phyloP scores from a whole-genome alignment of 1,284 basidiomycete genomes.

The Tremellales sp. region DNA sequence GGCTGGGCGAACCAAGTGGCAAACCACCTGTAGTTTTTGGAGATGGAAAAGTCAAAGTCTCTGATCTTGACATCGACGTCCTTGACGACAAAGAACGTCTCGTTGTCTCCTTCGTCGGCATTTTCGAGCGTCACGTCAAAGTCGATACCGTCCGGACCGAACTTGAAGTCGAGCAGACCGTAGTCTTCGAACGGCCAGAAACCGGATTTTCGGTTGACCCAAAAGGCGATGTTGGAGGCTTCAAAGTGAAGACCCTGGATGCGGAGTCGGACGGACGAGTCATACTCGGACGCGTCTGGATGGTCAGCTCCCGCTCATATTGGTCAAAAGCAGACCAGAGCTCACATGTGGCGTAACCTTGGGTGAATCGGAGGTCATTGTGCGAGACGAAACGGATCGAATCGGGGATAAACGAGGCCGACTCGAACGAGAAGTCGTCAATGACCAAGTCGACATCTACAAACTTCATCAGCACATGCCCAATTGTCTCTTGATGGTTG shows the following conservation, averaged over 20 bases:
- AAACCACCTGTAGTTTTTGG: slow-evolving; percentile 40
- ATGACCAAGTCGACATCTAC: slow-evolving; percentile 48
- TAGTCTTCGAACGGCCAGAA: slow-evolving; percentile 49
- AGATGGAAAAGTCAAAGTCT: slow-evolving; percentile 43
- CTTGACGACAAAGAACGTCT: slow-evolving; percentile 53
- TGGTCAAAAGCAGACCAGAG: background rate
- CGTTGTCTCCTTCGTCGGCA: slow-evolving; percentile 48
- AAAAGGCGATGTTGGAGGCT: slow-evolving; percentile 51
- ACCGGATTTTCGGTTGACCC: slow-evolving; percentile 47
- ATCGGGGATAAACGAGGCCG: slow-evolving; percentile 51
- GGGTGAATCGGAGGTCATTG: slow-evolving; percentile 50
- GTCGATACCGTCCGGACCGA: slow-evolving; percentile 48
- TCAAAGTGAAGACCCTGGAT: slow-evolving; percentile 50
- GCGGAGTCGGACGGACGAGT: slow-evolving; percentile 45
- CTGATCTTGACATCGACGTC: slow-evolving; percentile 49
- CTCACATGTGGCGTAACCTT: slow-evolving; percentile 48
- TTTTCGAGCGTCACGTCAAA: slow-evolving; percentile 52
- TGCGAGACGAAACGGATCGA: slow-evolving; percentile 48
- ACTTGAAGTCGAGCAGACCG: slow-evolving; percentile 50
- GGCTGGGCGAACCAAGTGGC: slow-evolving; percentile 43
- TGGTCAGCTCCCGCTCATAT: background rate
- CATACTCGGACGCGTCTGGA: slow-evolving; percentile 46
- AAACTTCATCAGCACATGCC: slow-evolving; percentile 11
- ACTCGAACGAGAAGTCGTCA: slow-evolving; percentile 48
- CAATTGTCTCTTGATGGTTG: no score